Conservation (phyloP, 345 rosid genomes). For the Sisymbrium irio region DNA sequence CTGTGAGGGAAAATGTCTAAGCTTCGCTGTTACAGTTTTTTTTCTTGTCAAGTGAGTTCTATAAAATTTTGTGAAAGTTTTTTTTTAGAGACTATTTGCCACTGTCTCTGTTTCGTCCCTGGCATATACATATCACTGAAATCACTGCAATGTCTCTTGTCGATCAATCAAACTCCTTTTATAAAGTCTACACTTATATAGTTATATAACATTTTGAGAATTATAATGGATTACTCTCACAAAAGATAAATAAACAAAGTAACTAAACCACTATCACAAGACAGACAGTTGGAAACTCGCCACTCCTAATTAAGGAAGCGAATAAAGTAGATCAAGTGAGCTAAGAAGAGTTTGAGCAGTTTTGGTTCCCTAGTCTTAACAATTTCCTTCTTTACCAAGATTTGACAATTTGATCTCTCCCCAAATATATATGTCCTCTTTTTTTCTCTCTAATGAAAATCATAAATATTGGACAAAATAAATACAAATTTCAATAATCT, state of each 20-base stretch:
- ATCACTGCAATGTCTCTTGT: not conserved
- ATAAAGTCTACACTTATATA: not conserved
- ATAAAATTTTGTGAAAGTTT: constrained; percentile 11
- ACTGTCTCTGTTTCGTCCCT: not conserved
- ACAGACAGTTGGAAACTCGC: not conserved
- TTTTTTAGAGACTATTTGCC: not conserved
- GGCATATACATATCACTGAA: not conserved
- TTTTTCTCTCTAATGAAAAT: too few species aligned
- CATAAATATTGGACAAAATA: too few species aligned
- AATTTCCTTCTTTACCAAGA: too few species aligned
- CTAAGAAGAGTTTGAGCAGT: too few species aligned
- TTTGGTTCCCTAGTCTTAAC: too few species aligned
- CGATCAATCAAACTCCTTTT: constrained; percentile 13
- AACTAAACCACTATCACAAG: not conserved
- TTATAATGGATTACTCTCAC: not conserved
- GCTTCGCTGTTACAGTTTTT: not conserved
- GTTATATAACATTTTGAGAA: not conserved
- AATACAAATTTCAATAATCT: too few species aligned
- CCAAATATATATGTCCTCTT: too few species aligned
- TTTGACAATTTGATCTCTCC: too few species aligned
- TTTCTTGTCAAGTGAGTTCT: not conserved
- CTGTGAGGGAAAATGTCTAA: not conserved
- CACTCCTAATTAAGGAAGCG: constrained; percentile 18
- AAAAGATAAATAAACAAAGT: not conserved
- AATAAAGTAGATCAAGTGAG: too few species aligned